These are phyloP conservation scores for Sordariomycetes sp. DNA, from an alignment of 2,329 filamentous ascomycete species.

Conservation along the genomic window DNA sequence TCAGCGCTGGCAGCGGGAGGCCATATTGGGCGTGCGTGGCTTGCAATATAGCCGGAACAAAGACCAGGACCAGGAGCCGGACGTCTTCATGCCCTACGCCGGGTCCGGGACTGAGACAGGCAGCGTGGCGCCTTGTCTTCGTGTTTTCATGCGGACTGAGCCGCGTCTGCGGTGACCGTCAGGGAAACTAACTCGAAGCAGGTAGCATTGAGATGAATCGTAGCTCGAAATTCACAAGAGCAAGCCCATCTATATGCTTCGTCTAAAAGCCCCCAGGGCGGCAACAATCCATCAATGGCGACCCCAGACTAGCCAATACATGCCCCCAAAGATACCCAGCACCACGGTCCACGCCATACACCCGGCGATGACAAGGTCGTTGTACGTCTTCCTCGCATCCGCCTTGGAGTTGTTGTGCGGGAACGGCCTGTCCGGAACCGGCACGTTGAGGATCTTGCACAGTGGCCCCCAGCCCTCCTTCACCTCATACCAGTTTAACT, in stretches of 20 bases:
- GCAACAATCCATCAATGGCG: too few relatives aligned
- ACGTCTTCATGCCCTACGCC: not conserved
- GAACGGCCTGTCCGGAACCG: slow-evolving; percentile 20
- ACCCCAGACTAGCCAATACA: not conserved
- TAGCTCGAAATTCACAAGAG: too few relatives aligned
- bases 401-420: slow-evolving; percentile 19
- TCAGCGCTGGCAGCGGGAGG: not conserved
- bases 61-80: too few relatives aligned
- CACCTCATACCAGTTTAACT: slow-evolving; percentile 22
- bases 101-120: not conserved
- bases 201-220: not conserved
- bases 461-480: slow-evolving; percentile 22
- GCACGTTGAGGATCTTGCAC: slow-evolving; percentile 21
- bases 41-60: not conserved
- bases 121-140: not conserved
- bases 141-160: not conserved
- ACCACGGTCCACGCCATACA: slow-evolving; percentile 1
- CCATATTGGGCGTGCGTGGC: not conserved
- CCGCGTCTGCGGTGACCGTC: not conserved
- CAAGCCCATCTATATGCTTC: too few relatives aligned
- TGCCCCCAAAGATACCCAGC: not conserved
- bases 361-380: slow-evolving; percentile 2
- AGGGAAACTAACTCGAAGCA: not conserved
- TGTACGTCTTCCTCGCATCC: slow-evolving; percentile 5
- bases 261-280: too few relatives aligned